These are phyloP conservation scores for Aquanectria penicillioides DNA, from an alignment of 2,329 filamentous ascomycete genomes.

Conservation along the genomic window DNA sequence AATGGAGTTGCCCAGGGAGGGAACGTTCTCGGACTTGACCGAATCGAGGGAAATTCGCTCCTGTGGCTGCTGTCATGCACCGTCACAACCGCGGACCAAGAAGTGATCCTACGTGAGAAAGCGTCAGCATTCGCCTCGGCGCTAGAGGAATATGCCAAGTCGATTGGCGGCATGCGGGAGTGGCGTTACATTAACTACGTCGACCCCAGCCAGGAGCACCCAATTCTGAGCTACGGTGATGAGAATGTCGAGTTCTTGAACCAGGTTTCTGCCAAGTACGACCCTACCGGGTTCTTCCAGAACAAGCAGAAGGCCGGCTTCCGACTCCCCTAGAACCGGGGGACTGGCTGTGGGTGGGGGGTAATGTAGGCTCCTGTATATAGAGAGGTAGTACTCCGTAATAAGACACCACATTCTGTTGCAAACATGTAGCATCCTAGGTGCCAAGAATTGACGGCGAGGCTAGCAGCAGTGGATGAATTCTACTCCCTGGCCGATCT, in stretches of 20 bases:
- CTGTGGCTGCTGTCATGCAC: conserved; percentile 51
- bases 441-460: no score
- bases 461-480: no score
- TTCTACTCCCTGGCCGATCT: no score
- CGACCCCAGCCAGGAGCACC: conserved; percentile 46
- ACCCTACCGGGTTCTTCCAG: conserved; percentile 48
- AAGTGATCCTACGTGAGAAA: conserved; percentile 27
- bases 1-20: conserved; percentile 38
- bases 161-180: conserved; percentile 40
- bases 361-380: no score
- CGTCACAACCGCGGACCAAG: conserved; percentile 46
- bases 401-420: no score
- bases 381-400: no score
- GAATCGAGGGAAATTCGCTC: conserved; percentile 46
- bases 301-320: conserved; percentile 44
- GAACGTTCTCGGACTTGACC: conserved; percentile 47
- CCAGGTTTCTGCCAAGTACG: conserved; percentile 45
- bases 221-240: conserved; percentile 50
- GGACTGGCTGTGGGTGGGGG: no score
- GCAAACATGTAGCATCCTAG: no score
- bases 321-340: no score
- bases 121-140: conserved; percentile 22
- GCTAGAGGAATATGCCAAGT: conserved; percentile 37
- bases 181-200: conserved; percentile 58
- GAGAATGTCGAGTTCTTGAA: conserved; percentile 46